phyloP scores from a whole-genome alignment of 306 rosid genomes.

The Acmispon strigosus region DNA sequence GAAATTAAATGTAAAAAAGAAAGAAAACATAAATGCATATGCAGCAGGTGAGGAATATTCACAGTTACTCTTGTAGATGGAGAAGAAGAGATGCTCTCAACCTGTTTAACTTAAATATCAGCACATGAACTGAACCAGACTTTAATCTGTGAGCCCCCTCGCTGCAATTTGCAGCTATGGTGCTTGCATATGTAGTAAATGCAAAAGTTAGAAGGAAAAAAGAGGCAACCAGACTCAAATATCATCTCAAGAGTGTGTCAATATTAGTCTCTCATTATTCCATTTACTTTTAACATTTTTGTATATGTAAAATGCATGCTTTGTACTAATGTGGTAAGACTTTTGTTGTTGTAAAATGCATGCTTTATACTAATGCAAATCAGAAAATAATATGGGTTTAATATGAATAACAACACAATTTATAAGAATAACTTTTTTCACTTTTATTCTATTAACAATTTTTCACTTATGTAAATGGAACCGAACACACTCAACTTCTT shows the following conservation, averaged over 20 bases:
- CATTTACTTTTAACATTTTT: not conserved
- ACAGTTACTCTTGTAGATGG: not conserved
- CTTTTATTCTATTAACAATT: too few species aligned
- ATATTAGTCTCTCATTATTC: not conserved
- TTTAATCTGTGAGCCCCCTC: conserved; percentile 33
- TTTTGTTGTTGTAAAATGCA: not conserved
- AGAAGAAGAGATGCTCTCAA: conserved; percentile 6
- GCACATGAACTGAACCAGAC: conserved; percentile 33
- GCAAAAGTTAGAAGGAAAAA: conserved; percentile 20
- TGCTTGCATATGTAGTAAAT: conserved; percentile 28
- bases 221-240: conserved; percentile 13
- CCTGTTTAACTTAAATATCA: conserved; percentile 25
- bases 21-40: not conserved
- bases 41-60: conserved; percentile 21
- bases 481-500: too few species aligned
- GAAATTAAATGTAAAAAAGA: not conserved
- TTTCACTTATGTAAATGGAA: too few species aligned
- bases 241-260: conserved; percentile 4
- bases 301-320: not conserved
- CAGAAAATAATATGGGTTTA: not conserved
- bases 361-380: not conserved
- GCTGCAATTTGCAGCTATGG: conserved; percentile 27
- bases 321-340: not conserved
- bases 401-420: too few species aligned
- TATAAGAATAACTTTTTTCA: too few species aligned